Evolutionary conservation across 1,284 basidiomycete species (phyloP).

Genomic region (Apiotrichum domesticum): DNA sequence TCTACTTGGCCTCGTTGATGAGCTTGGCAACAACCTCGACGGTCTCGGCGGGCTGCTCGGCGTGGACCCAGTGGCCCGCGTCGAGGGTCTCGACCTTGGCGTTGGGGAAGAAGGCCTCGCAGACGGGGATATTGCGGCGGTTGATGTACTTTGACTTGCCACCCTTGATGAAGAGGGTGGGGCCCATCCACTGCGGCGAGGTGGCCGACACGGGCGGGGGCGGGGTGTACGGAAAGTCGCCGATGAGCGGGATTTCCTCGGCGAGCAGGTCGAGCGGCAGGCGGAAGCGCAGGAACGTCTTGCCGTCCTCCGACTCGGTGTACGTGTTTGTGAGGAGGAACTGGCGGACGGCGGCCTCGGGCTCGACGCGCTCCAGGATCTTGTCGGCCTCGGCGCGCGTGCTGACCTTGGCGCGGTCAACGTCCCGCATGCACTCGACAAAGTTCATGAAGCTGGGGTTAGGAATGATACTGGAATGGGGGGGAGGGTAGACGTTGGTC

Average conservation of each 20-base stretch:
- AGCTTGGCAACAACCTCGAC: slow-evolving; percentile 38
- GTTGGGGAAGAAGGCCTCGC: slow-evolving; percentile 51
- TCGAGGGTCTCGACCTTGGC: slow-evolving; percentile 43
- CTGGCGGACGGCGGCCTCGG: slow-evolving; percentile 44
- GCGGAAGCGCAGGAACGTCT: slow-evolving; percentile 48
- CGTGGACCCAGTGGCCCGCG: slow-evolving; percentile 48
- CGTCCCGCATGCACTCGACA: slow-evolving; percentile 50
- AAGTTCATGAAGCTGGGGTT: slow-evolving; percentile 46
- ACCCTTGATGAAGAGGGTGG: slow-evolving; percentile 54
- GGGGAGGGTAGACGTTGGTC: background rate
- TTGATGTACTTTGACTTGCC: slow-evolving; percentile 53
- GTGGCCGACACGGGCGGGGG: slow-evolving; percentile 22
- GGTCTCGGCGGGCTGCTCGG: slow-evolving; percentile 42
- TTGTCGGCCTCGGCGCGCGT: slow-evolving; percentile 52
- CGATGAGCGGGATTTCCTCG: slow-evolving; percentile 49
- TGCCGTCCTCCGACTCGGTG: slow-evolving; percentile 20
- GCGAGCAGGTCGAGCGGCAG: slow-evolving; percentile 50
- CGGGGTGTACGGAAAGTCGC: slow-evolving; percentile 52
- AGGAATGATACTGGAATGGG: no score
- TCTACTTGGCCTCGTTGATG: slow-evolving; percentile 18
- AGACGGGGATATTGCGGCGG: slow-evolving; percentile 49
- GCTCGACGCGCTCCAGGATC: slow-evolving; percentile 49
- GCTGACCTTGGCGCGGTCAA: slow-evolving; percentile 47
- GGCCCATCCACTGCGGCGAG: slow-evolving; percentile 45
- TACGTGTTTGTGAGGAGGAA: slow-evolving; percentile 56